phyloP scores from a whole-genome alignment of 441 rosid species.

The Biscutella laevigata region DNA sequence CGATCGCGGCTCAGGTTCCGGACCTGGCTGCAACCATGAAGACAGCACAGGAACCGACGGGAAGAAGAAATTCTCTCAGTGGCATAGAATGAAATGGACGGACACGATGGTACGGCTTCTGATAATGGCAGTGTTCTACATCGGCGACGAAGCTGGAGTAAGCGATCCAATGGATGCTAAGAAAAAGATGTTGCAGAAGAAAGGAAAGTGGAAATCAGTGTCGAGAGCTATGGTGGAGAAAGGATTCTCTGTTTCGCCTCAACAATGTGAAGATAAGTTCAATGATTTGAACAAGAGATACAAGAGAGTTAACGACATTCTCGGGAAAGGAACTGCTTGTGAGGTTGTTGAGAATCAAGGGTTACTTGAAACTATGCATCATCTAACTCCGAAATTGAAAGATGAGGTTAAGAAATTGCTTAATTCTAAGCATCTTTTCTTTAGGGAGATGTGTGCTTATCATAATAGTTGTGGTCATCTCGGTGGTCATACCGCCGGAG shows the following conservation, averaged over 20 bases:
- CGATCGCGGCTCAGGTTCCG: slow-evolving; percentile 42
- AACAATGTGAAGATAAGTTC: slow-evolving; percentile 94
- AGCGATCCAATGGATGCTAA: slow-evolving; percentile 38
- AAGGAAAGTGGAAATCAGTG: slow-evolving; percentile 96
- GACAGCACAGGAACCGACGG: slow-evolving; percentile 46
- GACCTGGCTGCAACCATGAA: slow-evolving; percentile 38
- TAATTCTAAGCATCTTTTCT: slow-evolving; percentile 84
- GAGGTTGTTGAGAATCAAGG: slow-evolving; percentile 80
- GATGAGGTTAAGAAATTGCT: slow-evolving; percentile 77
- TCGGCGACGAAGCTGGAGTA: slow-evolving; percentile 75
- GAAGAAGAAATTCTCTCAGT: slow-evolving; percentile 57
- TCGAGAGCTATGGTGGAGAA: slow-evolving; percentile 94
- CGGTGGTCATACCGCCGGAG: slow-evolving; percentile 27
- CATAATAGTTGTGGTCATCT: slow-evolving; percentile 74
- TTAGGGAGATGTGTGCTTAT: slow-evolving; percentile 94
- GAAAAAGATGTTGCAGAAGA: slow-evolving; percentile 76
- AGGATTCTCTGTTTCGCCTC: slow-evolving; percentile 91
- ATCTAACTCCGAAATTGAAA: slow-evolving; percentile 57
- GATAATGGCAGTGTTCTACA: slow-evolving; percentile 77
- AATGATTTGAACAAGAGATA: slow-evolving; percentile 95
- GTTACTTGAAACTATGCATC: slow-evolving; percentile 75
- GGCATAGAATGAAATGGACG: slow-evolving; percentile 99
- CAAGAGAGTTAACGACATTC: slow-evolving; percentile 87
- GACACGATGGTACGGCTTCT: slow-evolving; percentile 74
- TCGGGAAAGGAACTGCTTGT: slow-evolving; percentile 85